Base-by-base conservation (phyloP, 164 flowering plant genomes). In the Tetracentron sinense region DNA sequence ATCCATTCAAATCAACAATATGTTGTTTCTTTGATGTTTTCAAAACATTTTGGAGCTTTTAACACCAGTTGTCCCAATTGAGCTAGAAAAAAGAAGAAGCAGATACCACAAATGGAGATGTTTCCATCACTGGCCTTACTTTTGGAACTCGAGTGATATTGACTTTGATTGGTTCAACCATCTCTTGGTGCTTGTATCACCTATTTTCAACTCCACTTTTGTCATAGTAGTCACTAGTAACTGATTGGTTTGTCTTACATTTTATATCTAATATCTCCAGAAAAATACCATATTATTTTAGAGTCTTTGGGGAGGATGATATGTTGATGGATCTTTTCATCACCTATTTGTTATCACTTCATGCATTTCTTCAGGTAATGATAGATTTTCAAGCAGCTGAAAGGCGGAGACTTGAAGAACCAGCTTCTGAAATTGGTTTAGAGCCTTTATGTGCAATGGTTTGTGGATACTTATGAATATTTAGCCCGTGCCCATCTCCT, bases 351-450 rank as follows among this genome's bases (percentile, higher is more conserved):
- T 50, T 31, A 42, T 53, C 35, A 29, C 47, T 15, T 58, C 22
- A 5, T 62, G 19, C 38, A 35, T 60, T 27, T 73, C 30, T 63
- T 27, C 74, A 90, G 98, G 94, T 95, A 21, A 89, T 95, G 99
- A 85, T 83, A 66, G 97, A 95, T 79, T 92, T 95, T 77, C 99
- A 95, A 87, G 92, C 87, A 58, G 97, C 99, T 77, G 94, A 95
- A 75, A 89, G 83, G 78, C 69, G 73, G 67, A 81, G 96, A 76
- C 82, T 89, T 70, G 90, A 84, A 76, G 99, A 92, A 77, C 97
- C 97, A 61, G 97, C 92, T 70, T 88, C 99, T 63, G 97, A 95
- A 58, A 82, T 92, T 71, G 99, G 97, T 66, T 75, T 95, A 71
- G 99, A 95, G 75, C 83, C 97, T 64, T 53, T 92, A 21, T 89